These are phyloP conservation scores for Xylariaceae sp. DNA, from an alignment of 2,329 filamentous ascomycete species.

Conservation along the genomic window DNA sequence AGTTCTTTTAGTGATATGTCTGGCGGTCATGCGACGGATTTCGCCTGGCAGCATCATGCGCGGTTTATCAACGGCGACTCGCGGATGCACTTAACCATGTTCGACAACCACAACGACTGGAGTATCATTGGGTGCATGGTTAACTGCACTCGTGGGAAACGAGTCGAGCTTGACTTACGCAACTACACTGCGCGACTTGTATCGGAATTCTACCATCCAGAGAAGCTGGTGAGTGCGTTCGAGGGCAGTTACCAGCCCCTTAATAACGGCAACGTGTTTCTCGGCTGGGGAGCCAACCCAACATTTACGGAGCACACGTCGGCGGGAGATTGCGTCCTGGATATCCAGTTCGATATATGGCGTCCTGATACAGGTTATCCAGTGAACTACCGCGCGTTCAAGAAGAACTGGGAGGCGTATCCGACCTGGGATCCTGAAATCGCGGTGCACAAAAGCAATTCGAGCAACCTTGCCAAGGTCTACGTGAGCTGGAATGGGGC, in stretches of 20 bases:
- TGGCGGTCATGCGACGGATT: constrained; percentile 12
- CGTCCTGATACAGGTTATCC: constrained; percentile 24
- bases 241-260: constrained; percentile 15
- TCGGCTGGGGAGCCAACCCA: constrained; percentile 35
- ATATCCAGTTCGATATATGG: constrained; percentile 31
- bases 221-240: constrained; percentile 11
- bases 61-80: constrained; percentile 8
- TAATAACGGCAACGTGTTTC: constrained; percentile 22
- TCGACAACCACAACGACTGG: constrained; percentile 43
- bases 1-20: constrained; percentile 20
- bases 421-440: constrained; percentile 20
- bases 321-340: constrained; percentile 30
- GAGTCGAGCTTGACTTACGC: constrained; percentile 16
- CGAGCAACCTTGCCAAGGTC: not conserved
- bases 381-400: constrained; percentile 33
- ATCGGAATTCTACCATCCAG: constrained; percentile 17
- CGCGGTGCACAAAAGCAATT: not conserved
- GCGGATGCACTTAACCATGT: constrained; percentile 16
- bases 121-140: constrained; percentile 43
- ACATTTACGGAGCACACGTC: constrained; percentile 34
- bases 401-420: constrained; percentile 29
- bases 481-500: constrained; percentile 22
- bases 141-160: constrained; percentile 16
- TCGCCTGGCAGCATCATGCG: constrained; percentile 22
- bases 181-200: constrained; percentile 13